A percentile compares a stretch with the other conserved stretches of the same genome.
phyloP scores from a whole-genome alignment of 2,329 filamentous ascomycete species.

The Fusarium temperatum region DNA sequence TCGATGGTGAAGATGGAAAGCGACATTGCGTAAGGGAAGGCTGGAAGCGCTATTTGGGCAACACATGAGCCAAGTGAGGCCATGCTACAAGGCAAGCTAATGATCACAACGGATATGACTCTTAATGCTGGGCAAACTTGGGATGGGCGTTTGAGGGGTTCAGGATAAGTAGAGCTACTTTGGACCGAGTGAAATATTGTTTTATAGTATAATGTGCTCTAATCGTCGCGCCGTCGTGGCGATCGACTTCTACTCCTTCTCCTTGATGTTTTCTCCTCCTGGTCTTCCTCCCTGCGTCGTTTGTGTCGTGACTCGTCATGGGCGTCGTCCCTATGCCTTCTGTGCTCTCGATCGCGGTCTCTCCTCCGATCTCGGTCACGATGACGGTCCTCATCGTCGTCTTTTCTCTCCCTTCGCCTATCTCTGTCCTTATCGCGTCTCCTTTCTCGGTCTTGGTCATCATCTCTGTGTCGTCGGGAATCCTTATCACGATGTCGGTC shows the following conservation, averaged over 20 bases:
- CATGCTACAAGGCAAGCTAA: neutral
- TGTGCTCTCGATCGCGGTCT: constrained; percentile 38
- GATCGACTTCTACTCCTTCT: constrained; percentile 55
- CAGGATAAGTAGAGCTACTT: constrained; percentile 19
- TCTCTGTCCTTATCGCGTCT: constrained; percentile 36
- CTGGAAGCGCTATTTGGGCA: constrained; percentile 80
- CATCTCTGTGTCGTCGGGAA: constrained; percentile 42
- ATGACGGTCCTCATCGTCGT: constrained; percentile 38
- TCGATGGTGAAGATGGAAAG: constrained; percentile 73
- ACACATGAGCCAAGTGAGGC: constrained; percentile 40
- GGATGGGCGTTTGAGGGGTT: constrained; percentile 36
- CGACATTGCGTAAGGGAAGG: constrained; percentile 75
- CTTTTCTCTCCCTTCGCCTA: constrained; percentile 26
- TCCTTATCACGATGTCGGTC: constrained; percentile 44
- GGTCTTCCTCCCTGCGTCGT: constrained; percentile 43
- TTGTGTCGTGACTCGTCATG: constrained; percentile 41
- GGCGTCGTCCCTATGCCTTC: constrained; percentile 42
- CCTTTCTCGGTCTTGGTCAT: constrained; percentile 43
- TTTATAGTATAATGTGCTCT: constrained; percentile 34
- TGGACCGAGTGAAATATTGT: constrained; percentile 23
- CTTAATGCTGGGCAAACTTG: constrained; percentile 27
- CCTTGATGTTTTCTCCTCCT: constrained; percentile 35
- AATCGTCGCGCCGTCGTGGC: constrained; percentile 46
- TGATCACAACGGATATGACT: constrained; percentile 7
- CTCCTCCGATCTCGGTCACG: constrained; percentile 38